Evolutionary conservation across 345 rosid species (phyloP).

Genomic region (Zanthoxylum bungeanum): DNA sequence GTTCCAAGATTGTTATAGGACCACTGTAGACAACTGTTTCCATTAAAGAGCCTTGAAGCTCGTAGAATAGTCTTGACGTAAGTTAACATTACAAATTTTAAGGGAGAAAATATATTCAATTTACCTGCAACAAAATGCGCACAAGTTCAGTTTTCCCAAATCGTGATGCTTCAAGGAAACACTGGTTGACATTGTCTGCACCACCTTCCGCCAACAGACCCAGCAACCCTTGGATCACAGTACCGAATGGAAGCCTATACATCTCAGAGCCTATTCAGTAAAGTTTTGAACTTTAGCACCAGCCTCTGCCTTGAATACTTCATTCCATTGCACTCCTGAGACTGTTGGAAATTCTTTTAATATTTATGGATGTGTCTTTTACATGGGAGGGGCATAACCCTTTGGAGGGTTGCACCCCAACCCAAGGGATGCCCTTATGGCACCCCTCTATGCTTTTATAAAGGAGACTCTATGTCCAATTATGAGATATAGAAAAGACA

Average conservation of each 20-base stretch:
- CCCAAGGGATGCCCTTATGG: no score
- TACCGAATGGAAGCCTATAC: constrained; percentile 93
- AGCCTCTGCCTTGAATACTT: constrained; percentile 87
- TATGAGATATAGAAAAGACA: no score
- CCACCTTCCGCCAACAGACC: constrained; percentile 93
- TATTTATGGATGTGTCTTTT: no score
- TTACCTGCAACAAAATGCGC: constrained; percentile 86
- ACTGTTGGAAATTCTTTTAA: no score
- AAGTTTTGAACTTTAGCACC: constrained; percentile 93
- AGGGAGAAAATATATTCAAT: constrained; percentile 2
- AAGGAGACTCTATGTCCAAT: no score
- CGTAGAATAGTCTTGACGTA: no score
- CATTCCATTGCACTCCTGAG: constrained; percentile 90
- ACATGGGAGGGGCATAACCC: no score
- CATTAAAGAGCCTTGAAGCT: no score
- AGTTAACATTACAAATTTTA: background rate
- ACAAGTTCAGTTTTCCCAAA: constrained; percentile 99
- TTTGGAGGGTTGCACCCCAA: no score
- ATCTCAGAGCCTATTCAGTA: constrained; percentile 93
- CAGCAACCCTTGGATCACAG: constrained; percentile 80
- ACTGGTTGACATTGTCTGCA: constrained; percentile 92
- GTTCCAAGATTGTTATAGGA: constrained; percentile 73
- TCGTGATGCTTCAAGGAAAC: constrained; percentile 98
- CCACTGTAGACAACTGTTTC: no score
- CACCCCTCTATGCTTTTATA: no score